Evolutionary conservation across 2,329 filamentous ascomycete species (phyloP).

Genomic region (Xylaria sp.): DNA sequence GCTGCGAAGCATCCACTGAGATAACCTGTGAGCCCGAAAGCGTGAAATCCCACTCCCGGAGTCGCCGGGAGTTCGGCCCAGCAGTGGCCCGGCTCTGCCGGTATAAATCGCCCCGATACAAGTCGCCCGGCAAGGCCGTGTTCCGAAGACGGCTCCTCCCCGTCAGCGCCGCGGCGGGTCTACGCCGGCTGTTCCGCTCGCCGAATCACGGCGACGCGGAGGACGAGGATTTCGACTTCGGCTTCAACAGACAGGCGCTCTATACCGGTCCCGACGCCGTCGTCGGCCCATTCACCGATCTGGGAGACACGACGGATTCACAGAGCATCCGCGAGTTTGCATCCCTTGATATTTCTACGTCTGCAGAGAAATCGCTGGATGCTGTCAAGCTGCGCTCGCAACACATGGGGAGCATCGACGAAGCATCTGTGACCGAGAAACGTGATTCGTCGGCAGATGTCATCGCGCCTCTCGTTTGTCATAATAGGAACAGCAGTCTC

Average conservation of each 20-base stretch:
- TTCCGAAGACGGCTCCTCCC: conserved; percentile 15
- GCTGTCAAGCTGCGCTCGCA: not conserved
- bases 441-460: not conserved
- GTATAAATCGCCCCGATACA: conserved; percentile 25
- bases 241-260: conserved; percentile 21
- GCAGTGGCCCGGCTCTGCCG: conserved; percentile 30
- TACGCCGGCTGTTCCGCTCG: conserved; percentile 25
- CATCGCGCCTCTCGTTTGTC: not conserved
- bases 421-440: not conserved
- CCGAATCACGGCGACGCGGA: not conserved
- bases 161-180: conserved; percentile 2
- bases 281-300: conserved; percentile 32
- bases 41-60: not conserved
- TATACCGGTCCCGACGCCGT: conserved; percentile 35
- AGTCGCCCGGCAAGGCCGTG: conserved; percentile 20
- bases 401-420: not conserved
- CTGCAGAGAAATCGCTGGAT: too few relatives aligned
- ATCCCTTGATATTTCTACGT: not conserved
- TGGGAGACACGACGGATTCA: conserved; percentile 9
- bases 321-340: not conserved
- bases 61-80: conserved; percentile 23
- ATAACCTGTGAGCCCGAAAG: not conserved
- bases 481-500: conserved; percentile 16
- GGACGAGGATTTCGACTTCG: conserved; percentile 16
- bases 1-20: not conserved